phyloP scores from a whole-genome alignment of 768 basidiomycete genomes.

The Cystofilobasidium macerans region DNA sequence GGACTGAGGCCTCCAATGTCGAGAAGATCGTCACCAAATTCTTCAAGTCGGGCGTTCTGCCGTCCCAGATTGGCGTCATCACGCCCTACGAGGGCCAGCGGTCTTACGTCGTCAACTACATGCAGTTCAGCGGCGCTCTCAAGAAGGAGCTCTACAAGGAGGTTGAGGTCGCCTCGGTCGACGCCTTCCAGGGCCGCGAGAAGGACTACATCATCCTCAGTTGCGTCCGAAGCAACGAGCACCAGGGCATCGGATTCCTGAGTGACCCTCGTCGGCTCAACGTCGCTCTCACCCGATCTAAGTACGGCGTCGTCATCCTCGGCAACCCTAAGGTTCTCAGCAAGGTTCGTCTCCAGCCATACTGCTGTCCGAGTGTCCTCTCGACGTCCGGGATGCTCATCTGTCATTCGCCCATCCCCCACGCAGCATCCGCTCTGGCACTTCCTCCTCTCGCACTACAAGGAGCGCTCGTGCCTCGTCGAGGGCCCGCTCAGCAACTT shows the following conservation, averaged over 20 bases:
- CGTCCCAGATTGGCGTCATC: constrained; percentile 91
- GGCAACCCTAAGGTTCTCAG: constrained; percentile 99
- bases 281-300: constrained; percentile 91
- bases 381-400: too few relatives aligned
- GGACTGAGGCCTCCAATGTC: constrained; percentile 96
- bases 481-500: constrained; percentile 94
- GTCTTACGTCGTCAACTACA: constrained; percentile 96
- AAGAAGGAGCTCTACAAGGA: constrained; percentile 99
- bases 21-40: constrained; percentile 99
- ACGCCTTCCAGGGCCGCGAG: constrained; percentile 98
- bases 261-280: constrained; percentile 94
- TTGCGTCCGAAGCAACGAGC: constrained; percentile 96
- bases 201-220: constrained; percentile 99
- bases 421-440: constrained; percentile 93
- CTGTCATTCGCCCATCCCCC: too few relatives aligned
- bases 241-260: constrained; percentile 98
- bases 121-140: constrained; percentile 98
- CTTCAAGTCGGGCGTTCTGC: constrained; percentile 97
- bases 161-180: constrained; percentile 96
- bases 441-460: constrained; percentile 94
- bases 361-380: neutral
- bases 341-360: constrained; percentile 54
- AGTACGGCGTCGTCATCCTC: constrained; percentile 97
- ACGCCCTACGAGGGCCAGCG: constrained; percentile 98
- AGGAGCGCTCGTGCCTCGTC: constrained; percentile 84